These are phyloP conservation scores for Cytospora schulzeri DNA, from an alignment of 2,329 filamentous ascomycete species.

Conservation along the genomic window DNA sequence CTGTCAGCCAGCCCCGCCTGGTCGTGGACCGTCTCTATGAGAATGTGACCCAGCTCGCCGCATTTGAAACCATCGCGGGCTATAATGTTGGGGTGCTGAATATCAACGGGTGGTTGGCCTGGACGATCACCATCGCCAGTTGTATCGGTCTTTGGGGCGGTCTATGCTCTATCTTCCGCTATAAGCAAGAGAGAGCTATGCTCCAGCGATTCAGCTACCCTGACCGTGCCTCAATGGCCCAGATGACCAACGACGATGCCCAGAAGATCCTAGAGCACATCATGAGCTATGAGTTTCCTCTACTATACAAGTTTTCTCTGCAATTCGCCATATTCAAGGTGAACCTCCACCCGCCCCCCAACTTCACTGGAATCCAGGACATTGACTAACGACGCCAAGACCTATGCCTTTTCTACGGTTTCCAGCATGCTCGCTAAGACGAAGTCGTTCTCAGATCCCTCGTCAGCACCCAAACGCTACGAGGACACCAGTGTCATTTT, in stretches of 20 bases:
- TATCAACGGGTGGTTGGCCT: neutral
- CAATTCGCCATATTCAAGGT: slow-evolving; percentile 47
- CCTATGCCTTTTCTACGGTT: slow-evolving; percentile 44
- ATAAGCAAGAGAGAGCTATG: slow-evolving; percentile 37
- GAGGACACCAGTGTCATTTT: slow-evolving; percentile 45
- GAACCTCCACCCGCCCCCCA: neutral
- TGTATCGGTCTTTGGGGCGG: slow-evolving; percentile 36
- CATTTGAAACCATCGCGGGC: neutral
- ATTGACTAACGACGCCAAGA: slow-evolving; percentile 33
- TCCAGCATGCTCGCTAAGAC: slow-evolving; percentile 41
- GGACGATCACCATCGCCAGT: slow-evolving; percentile 14
- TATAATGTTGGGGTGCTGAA: neutral
- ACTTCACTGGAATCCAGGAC: neutral
- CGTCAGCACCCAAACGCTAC: slow-evolving; percentile 43
- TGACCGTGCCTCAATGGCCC: slow-evolving; percentile 40
- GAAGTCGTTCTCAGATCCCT: slow-evolving; percentile 39
- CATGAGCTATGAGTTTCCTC: slow-evolving; percentile 41
- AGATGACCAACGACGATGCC: slow-evolving; percentile 48
- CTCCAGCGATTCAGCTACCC: slow-evolving; percentile 37
- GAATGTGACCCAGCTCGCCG: neutral
- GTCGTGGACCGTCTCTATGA: neutral
- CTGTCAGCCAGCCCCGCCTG: neutral
- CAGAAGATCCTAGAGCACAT: slow-evolving; percentile 45
- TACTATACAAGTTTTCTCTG: slow-evolving; percentile 41
- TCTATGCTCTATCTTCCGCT: slow-evolving; percentile 42